These are phyloP conservation scores for Exophiala sp. DNA, from an alignment of 2,329 filamentous ascomycete genomes.

Conservation along the genomic window DNA sequence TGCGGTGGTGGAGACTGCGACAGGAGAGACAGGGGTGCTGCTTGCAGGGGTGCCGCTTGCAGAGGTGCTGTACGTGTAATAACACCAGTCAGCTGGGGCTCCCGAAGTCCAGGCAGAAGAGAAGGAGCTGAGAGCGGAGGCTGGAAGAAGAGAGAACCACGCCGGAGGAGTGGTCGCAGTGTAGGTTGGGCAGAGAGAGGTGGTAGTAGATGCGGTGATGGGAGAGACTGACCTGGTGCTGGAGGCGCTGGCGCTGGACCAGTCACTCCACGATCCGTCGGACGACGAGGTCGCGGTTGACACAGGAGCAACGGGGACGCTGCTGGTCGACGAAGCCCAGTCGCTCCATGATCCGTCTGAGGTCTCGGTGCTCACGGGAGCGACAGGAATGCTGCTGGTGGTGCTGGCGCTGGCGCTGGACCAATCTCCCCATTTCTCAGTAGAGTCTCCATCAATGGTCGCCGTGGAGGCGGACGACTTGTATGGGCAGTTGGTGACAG, in stretches of 20 bases:
- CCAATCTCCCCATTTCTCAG: slow-evolving; percentile 13
- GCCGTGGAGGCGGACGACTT: slow-evolving; percentile 10
- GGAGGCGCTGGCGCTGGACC: neutral
- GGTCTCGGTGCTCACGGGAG: slow-evolving; percentile 2
- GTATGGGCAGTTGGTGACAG: slow-evolving; percentile 57
- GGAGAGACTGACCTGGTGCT: slow-evolving; percentile 11
- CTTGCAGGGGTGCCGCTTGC: slow-evolving; percentile 6
- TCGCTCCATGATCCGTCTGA: slow-evolving; percentile 6
- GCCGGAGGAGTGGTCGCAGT: slow-evolving; percentile 17
- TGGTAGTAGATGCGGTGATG: neutral
- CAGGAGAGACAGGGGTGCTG: slow-evolving; percentile 11
- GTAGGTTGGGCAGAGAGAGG: slow-evolving; percentile 10
- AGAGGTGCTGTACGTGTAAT: slow-evolving; percentile 19
- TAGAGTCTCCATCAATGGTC: slow-evolving; percentile 3
- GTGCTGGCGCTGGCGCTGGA: slow-evolving; percentile 10
- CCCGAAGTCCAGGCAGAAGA: slow-evolving; percentile 15
- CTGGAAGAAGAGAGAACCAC: slow-evolving; percentile 21
- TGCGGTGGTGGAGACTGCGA: slow-evolving; percentile 4
- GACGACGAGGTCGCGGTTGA: neutral
- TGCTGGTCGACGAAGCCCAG: slow-evolving; percentile 10
- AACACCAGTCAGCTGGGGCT: slow-evolving; percentile 19
- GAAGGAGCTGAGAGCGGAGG: slow-evolving; percentile 16
- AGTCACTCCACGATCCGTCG: slow-evolving; percentile 1
- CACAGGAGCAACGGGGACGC: slow-evolving; percentile 12
- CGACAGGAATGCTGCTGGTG: slow-evolving; percentile 8